Base-by-base conservation (phyloP, 164 flowering plant genomes). In the Tetracentron sinense region DNA sequence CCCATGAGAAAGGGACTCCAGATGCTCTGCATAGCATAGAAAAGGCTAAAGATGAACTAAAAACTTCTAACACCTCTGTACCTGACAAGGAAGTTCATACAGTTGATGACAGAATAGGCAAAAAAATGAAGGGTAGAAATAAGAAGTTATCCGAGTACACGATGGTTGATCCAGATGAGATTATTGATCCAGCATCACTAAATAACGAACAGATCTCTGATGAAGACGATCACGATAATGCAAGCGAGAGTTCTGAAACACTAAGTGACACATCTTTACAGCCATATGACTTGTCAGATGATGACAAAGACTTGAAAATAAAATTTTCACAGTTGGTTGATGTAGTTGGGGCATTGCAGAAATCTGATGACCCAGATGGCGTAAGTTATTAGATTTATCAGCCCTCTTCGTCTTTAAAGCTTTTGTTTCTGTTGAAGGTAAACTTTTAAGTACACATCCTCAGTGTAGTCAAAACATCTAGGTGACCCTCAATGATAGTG, bases 201-300 rank as follows among this genome's bases (percentile, higher is more conserved):
- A 76, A 72, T 64, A 63, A 66, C 73, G 80, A 72, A 48, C 53
- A 69, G 2, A 57, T 50, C 42, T 77, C 78, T 64, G 87, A 76
- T 60, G 81, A 78, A 53, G 84, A 83, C 30, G 84, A 75, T 16
- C 75, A 75, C 73, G 87, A 84, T 77, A 57, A 71, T 73, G 76
- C 70, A 48, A 88, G 91, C 63, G 89, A 81, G 53, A 72, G 69
- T 60, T 86, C 88, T 61, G 97, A 86, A 65, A 35, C 81, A 31
- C 77, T 83, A 17, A 81, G 84, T 74, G 90, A 84, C 71, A 82
- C 96, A 38, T 88, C 96, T 50, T 79, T 95, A 61, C 87, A 83
- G 74, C 97, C 97, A 35, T 95, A 95, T 77, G 97, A 95, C 70
- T 78, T 95, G 79, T 62, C 85, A 51, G 97, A 95, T 79, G 97